Evolutionary conservation across 1,284 basidiomycete genomes (phyloP).

Genomic region (Gymnopus androsaceus): DNA sequence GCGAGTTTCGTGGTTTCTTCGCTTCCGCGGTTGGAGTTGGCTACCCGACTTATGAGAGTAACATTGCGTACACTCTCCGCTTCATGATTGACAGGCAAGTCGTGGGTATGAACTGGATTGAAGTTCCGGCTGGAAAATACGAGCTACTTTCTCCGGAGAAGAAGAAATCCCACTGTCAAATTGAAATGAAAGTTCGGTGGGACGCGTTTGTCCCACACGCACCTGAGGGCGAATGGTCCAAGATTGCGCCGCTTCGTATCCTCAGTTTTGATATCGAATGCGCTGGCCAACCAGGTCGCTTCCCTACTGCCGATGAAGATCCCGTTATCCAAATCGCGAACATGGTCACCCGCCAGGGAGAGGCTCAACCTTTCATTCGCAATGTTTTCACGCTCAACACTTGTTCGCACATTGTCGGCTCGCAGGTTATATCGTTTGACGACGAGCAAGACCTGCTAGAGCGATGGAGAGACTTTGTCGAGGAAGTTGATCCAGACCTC

Average conservation of each 20-base stretch:
- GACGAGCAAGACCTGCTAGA: conserved; percentile 75
- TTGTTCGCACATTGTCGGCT: conserved; percentile 92
- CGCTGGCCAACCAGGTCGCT: conserved; percentile 93
- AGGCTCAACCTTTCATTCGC: conserved; percentile 87
- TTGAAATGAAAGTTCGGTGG: conserved; percentile 82
- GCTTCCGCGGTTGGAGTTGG: conserved; percentile 49
- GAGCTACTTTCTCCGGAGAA: conserved; percentile 53
- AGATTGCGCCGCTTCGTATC: conserved; percentile 87
- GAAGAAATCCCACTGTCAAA: conserved; percentile 81
- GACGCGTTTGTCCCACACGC: conserved; percentile 84
- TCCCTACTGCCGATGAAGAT: conserved; percentile 85
- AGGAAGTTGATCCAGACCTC: conserved; percentile 88
- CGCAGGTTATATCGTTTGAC: conserved; percentile 86
- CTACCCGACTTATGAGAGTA: conserved; percentile 84
- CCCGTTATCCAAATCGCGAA: conserved; percentile 97
- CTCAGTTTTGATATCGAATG: conserved; percentile 98
- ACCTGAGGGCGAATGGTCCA: conserved; percentile 88
- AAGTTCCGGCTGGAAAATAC: conserved; percentile 83
- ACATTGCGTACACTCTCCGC: conserved; percentile 84
- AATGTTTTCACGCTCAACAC: conserved; percentile 96
- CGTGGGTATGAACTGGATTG: conserved; percentile 98
- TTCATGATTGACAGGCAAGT: conserved; percentile 98
- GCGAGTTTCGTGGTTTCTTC: conserved; percentile 63
- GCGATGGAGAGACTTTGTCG: conserved; percentile 84
- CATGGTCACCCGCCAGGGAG: conserved; percentile 96